Evolutionary conservation across 169 alveolate genomes (phyloP), one percentile per base, ranked within the genome.

Genomic region (Eimeria necatrix): DNA sequence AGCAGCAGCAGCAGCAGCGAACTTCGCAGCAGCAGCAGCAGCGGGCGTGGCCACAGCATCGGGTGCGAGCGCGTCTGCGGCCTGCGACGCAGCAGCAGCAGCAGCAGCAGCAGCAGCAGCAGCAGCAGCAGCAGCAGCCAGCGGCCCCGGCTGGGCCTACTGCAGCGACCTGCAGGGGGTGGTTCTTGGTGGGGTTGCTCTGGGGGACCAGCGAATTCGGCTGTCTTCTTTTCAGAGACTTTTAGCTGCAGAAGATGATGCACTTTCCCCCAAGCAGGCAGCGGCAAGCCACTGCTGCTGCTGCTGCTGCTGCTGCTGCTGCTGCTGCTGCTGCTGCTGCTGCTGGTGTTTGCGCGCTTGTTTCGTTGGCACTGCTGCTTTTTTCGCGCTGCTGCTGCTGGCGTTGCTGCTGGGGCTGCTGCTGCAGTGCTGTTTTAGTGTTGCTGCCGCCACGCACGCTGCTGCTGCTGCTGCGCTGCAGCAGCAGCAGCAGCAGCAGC

Each of bases 261-360:
- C 14, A 7, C 78, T 68, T 8, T 18, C 78, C 12, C 12, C 12
- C 12, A 68, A n/a, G 9, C 78, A 68, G 32, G 32, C 78, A n/a
- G 32, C 12, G 78, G 78, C 78, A 68, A 68, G 78, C 12, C 78
- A 68, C 32, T n/a, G 32, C 78, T 68, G 32, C 78, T 68, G 78
- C 78, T 68, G 78, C 78, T 68, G 78, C 78, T 68, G 78, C 78
- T 68, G 14, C 32, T 14, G 76, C 76, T 64, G 76, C 87, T 76
- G 87, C 87, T 49, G 87, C 87, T 76, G 83, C 87, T 26, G 87
- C 83, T 24, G 22, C 7, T 20, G 26, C 16, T 26, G 9, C 0
- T 6, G 0, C 46, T 26, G 7, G 18, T 9, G 18, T 4, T 18
- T 6, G 9, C 9, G 22, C 22, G 18, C 10, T 24, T 71, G 0